Evolutionary conservation across 208 protist genomes (phyloP), one percentile per base, ranked within the genome.

Genomic region (Naegleria fowleri): DNA sequence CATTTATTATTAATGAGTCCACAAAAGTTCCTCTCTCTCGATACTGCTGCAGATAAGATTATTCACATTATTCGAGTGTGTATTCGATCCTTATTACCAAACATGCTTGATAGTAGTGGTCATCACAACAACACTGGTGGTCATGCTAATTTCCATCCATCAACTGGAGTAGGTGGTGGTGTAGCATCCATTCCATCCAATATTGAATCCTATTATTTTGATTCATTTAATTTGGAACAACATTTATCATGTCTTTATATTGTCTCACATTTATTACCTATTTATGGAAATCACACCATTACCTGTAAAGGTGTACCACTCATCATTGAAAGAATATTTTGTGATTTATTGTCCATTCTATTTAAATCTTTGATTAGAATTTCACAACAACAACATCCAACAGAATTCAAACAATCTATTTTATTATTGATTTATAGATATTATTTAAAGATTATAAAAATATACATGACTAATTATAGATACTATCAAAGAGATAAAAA

Each of bases 361-460:
- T 67, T 67, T 67, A 67, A 67, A 67, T 67, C 55, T 67, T 67
- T 67, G 22, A 67, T 67, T 67, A 67, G 55, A 67, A 67, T 67
- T 67, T 67, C 55, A 67, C 55, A 67, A 67, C 55, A 67, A 67
- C 55, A 15, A 29, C 43, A 48, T 48, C 22, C 22, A 67, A 29
- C 67, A 36, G 67, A 79, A 79, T 79, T 79, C n/a, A 79, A 79
- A 79, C 16, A 67, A 67, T 29, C 16, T 36, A 79, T 36, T 79
- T 79, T 79, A 79, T 79, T 79, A 29, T 33, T 79, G 6, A 13
- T 79, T 7, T 79, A 79, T 79, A 29, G n/a, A 79, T 13, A 79
- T 36, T 79, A 79, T 79, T 79, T 79, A 79, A 79, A 79, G n/a
- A 79, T 79, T 79, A 36, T 79, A 33, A 79, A 79, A 79, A 33